phyloP scores from a whole-genome alignment of 805 yeast genomes.

The Pichia nakasei region DNA sequence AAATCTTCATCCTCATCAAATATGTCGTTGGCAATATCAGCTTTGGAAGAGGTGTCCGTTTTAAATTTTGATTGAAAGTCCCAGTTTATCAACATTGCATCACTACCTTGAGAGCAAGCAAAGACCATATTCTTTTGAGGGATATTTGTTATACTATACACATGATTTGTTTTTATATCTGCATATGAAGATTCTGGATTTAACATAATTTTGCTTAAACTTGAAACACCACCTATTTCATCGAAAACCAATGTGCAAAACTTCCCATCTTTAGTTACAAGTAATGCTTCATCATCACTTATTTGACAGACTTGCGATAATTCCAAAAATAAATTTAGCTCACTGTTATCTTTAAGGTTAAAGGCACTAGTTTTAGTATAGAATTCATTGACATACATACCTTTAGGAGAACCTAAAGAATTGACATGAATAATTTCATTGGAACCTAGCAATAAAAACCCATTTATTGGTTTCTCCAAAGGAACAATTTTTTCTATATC shows the following conservation, averaged over 20 bases:
- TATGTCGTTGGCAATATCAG: slow-evolving; percentile 8
- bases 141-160: slow-evolving; percentile 34
- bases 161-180: slow-evolving; percentile 23
- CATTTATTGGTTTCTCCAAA: slow-evolving; percentile 56
- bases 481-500: slow-evolving; percentile 62
- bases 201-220: slow-evolving; percentile 20
- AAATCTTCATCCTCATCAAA: slow-evolving; percentile 38
- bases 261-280: slow-evolving; percentile 36
- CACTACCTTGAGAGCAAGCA: slow-evolving; percentile 52
- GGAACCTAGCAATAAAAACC: slow-evolving; percentile 61
- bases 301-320: slow-evolving; percentile 34
- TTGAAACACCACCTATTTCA: slow-evolving; percentile 29
- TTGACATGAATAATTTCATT: slow-evolving; percentile 76
- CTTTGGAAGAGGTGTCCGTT: slow-evolving; percentile 6
- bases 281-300: slow-evolving; percentile 26
- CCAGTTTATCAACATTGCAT: slow-evolving; percentile 44
- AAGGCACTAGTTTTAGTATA: slow-evolving; percentile 34
- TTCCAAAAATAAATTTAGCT: slow-evolving; percentile 47
- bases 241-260: slow-evolving; percentile 28
- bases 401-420: slow-evolving; percentile 58
- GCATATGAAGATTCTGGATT: slow-evolving; percentile 16
- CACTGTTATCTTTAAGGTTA: slow-evolving; percentile 38
- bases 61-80: slow-evolving; percentile 16
- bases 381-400: slow-evolving; percentile 53
- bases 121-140: slow-evolving; percentile 38